Conservation (phyloP, 805 yeast genomes). For the Candida pseudofarinosa region DNA sequence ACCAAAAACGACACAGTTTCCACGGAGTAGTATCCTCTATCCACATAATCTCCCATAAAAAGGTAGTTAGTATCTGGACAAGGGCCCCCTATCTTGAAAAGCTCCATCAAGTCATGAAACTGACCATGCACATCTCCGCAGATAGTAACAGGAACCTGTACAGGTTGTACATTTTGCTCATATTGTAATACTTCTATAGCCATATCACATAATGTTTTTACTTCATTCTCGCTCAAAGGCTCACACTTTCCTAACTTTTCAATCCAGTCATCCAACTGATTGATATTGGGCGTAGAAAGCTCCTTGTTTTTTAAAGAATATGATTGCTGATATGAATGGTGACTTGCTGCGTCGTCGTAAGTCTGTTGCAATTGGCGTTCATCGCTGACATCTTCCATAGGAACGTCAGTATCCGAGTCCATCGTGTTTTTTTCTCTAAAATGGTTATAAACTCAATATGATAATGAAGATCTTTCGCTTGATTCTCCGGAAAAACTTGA, state of each 20-base stretch:
- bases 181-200: constrained; percentile 87
- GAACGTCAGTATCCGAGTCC: constrained; percentile 79
- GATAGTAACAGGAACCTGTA: constrained; percentile 90
- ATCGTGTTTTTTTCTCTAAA: constrained; percentile 25
- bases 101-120: constrained; percentile 89
- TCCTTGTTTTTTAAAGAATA: constrained; percentile 33
- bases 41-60: constrained; percentile 72
- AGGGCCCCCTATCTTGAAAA: constrained; percentile 81
- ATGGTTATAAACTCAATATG: not conserved
- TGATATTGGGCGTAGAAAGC: constrained; percentile 42
- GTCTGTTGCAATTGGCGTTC: constrained; percentile 34
- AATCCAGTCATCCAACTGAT: constrained; percentile 85
- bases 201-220: constrained; percentile 77
- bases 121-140: constrained; percentile 98
- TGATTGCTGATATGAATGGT: constrained; percentile 10
- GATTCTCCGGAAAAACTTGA: not conserved
- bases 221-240: constrained; percentile 76
- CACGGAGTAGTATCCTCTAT: constrained; percentile 84
- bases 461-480: not conserved
- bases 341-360: constrained; percentile 2
- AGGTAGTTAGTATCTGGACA: constrained; percentile 47
- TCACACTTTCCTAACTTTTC: constrained; percentile 75
- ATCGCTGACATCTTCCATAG: constrained; percentile 75
- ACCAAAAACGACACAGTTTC: constrained; percentile 87
- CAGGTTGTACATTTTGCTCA: constrained; percentile 95